Evolutionary conservation across 345 rosid species (phyloP), one percentile per base, ranked within the genome.

Genomic region (Excoecaria cochinchinensis): DNA sequence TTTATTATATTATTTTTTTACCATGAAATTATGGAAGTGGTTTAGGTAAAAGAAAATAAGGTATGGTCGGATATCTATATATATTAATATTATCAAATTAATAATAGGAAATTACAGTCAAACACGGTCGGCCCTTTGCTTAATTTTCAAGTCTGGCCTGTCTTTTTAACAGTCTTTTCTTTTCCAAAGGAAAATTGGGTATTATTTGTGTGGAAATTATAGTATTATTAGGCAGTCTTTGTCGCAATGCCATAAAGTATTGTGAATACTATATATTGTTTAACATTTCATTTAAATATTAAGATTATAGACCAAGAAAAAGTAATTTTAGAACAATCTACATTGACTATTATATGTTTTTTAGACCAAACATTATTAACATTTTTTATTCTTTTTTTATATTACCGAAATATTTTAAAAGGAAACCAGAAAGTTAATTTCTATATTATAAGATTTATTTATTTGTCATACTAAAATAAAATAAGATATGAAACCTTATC

Each of bases 31-130:
- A 13, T 53, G 78, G 10, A 44, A 71, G 78, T 78, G 86, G 80
- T 76, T 83, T 83, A 80, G 84, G 79, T 81, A 61, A 51, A 73
- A 44, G 52, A 48, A 39, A 44, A 64, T 39, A 64, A 65, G 69
- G 25, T 65, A 25, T 16, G 69, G 75, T 64, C 25, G 76, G 58
- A 7, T 53, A 69, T 63, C 59, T 44, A n/a, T 40, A 69, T 63
- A 65, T 44, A n/a, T 40, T 31, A 66, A 67, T 9, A 31, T 56
- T 10, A 56, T 56, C 25, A 19, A 56, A n/a, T 9, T 59, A 3
- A 22, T n/a, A 31, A 51, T 53, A 61, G n/a, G 16, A 62, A 68
- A 68, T 64, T 44, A 53, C 62, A 40, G 75, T 81, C 69, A 77
- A 77, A 39, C 21, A n/a, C 72, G 72, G 77, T 67, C 6, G 70